A percentile compares a stretch with the other conserved stretches of the same genome.
phyloP scores from a whole-genome alignment of 257 asterid species.

The Anisodus tanguticus region DNA sequence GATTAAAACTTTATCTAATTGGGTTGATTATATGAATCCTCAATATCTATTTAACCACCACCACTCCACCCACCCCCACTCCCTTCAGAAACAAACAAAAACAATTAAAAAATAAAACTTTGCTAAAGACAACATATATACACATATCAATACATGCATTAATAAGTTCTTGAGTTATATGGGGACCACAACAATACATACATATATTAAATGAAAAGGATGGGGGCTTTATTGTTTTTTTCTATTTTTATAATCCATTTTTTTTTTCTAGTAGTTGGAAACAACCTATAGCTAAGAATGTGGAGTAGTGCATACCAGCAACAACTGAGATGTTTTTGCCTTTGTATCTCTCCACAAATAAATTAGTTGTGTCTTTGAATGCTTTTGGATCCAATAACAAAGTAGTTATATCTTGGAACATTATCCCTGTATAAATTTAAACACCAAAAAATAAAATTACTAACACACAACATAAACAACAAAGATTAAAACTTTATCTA shows the following conservation, averaged over 20 bases:
- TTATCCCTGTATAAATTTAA: constrained; percentile 56
- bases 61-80: too few species aligned
- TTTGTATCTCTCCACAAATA: constrained; percentile 78
- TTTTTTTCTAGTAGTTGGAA: neutral
- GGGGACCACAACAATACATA: constrained; percentile 18
- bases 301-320: constrained; percentile 59
- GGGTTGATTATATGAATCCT: neutral
- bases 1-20: neutral
- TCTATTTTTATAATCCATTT: neutral
- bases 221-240: neutral
- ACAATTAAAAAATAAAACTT: too few species aligned
- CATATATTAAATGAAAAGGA: constrained; percentile 13
- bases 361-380: constrained; percentile 76
- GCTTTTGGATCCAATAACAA: constrained; percentile 73
- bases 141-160: constrained; percentile 17
- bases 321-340: constrained; percentile 73
- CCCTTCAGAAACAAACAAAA: too few species aligned
- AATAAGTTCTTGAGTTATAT: constrained; percentile 27
- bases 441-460: neutral
- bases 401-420: constrained; percentile 90
- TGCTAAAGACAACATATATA: neutral
- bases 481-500: neutral
- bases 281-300: constrained; percentile 24
- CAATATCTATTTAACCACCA: neutral
- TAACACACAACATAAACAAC: neutral